Percentiles rank a stretch among this genome's conserved stretches.
These are phyloP conservation scores for Aurifilum marmelostoma DNA, from an alignment of 2,329 filamentous ascomycete species.

Conservation along the genomic window DNA sequence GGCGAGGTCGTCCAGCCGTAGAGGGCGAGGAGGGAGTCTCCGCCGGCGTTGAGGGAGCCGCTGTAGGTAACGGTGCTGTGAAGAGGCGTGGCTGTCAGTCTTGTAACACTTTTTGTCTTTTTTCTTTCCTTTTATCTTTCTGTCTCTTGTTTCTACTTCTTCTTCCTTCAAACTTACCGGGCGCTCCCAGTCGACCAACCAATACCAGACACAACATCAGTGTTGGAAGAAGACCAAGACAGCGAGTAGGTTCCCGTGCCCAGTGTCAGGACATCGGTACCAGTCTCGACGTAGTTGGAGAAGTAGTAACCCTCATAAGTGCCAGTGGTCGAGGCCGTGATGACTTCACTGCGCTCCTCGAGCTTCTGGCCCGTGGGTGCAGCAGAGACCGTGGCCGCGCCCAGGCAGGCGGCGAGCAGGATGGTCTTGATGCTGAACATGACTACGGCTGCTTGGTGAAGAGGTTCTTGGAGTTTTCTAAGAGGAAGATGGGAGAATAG, in stretches of 20 bases:
- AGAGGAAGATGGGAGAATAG: neutral
- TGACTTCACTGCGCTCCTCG: constrained; percentile 8
- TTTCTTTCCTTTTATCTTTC: neutral
- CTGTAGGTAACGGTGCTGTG: constrained; percentile 14
- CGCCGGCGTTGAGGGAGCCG: constrained; percentile 13
- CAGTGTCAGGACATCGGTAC: constrained; percentile 11
- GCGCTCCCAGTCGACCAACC: constrained; percentile 21
- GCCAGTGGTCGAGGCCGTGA: constrained; percentile 11
- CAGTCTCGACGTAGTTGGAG: constrained; percentile 20
- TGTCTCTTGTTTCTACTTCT: neutral
- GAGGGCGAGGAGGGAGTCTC: constrained; percentile 20
- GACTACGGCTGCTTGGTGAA: neutral
- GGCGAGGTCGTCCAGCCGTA: constrained; percentile 18
- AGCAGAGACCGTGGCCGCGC: constrained; percentile 4
- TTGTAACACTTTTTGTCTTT: neutral
- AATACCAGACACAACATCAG: constrained; percentile 19
- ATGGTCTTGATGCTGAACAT: constrained; percentile 15
- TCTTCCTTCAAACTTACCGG: constrained; percentile 4
- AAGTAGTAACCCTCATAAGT: constrained; percentile 12
- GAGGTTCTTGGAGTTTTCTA: neutral
- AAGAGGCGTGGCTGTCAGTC: neutral
- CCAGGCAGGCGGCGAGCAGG: constrained; percentile 10
- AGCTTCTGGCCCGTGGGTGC: constrained; percentile 16
- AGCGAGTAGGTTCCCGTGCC: constrained; percentile 20
- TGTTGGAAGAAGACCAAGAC: constrained; percentile 19